Evolutionary conservation across 2,329 filamentous ascomycete genomes (phyloP).

Genomic region (Zasmidium cellare): DNA sequence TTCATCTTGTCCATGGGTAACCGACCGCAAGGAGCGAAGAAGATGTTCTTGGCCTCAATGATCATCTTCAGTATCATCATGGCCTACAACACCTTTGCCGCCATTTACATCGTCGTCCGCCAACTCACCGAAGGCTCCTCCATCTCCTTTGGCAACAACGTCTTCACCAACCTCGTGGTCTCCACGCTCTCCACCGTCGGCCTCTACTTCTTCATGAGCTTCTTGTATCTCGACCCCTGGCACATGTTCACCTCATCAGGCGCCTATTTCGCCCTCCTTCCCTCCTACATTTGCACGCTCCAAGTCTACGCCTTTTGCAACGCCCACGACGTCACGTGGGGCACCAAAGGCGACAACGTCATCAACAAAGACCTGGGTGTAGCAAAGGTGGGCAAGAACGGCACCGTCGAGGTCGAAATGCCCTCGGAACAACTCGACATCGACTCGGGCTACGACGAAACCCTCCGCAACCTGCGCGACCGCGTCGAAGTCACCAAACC

Average conservation of each 20-base stretch:
- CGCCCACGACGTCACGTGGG: conserved; percentile 98
- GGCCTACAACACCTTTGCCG: conserved; percentile 89
- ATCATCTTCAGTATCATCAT: conserved; percentile 92
- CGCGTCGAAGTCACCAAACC: conserved; percentile 74
- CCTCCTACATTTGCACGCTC: conserved; percentile 92
- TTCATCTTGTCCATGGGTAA: conserved; percentile 98
- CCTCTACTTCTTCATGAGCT: conserved; percentile 93
- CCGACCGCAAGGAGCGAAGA: conserved; percentile 89
- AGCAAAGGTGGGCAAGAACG: conserved; percentile 66
- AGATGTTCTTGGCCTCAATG: conserved; percentile 85
- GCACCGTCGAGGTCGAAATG: conserved; percentile 94
- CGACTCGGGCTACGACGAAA: conserved; percentile 95
- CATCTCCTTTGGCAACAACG: conserved; percentile 73
- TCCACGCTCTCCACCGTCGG: conserved; percentile 86
- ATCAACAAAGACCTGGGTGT: conserved; percentile 89
- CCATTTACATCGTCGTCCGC: conserved; percentile 83
- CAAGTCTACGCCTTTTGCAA: conserved; percentile 99
- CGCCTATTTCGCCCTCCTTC: conserved; percentile 91
- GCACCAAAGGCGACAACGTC: conserved; percentile 97
- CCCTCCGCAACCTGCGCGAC: conserved; percentile 91
- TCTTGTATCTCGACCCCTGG: conserved; percentile 97
- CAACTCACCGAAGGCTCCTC: conserved; percentile 59
- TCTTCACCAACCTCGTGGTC: conserved; percentile 93
- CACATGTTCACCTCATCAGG: conserved; percentile 93
- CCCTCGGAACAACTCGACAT: conserved; percentile 97